Percentiles rank a stretch among this genome's conserved stretches.
phyloP scores from a whole-genome alignment of 345 rosid genomes.

The Dovyalis caffra region DNA sequence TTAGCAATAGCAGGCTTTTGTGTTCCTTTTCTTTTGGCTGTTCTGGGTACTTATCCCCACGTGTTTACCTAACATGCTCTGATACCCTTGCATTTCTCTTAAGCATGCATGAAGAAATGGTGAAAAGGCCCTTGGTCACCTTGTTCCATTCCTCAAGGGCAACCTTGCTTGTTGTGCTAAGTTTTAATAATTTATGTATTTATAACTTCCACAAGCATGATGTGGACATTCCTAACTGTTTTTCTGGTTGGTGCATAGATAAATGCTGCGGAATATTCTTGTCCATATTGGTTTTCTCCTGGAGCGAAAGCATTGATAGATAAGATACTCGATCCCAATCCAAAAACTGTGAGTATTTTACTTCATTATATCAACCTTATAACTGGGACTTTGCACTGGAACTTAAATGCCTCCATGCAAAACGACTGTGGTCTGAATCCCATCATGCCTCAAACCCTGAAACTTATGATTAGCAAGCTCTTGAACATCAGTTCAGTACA shows the following conservation, averaged over 20 bases:
- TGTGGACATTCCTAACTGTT: slow-evolving; percentile 14
- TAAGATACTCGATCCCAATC: slow-evolving; percentile 73
- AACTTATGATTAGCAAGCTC: background rate
- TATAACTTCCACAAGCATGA: slow-evolving; percentile 6
- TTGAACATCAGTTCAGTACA: background rate
- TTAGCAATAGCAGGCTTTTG: background rate
- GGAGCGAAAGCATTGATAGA: slow-evolving; percentile 63
- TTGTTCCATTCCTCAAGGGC: background rate
- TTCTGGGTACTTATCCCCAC: background rate
- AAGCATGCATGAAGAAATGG: background rate
- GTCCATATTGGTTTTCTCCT: slow-evolving; percentile 82
- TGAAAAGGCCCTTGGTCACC: background rate
- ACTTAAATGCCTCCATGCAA: background rate
- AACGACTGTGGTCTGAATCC: background rate
- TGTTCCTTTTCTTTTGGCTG: background rate
- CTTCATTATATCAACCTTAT: slow-evolving; percentile 8
- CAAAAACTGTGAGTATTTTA: slow-evolving; percentile 69
- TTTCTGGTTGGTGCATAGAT: slow-evolving; percentile 44
- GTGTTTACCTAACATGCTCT: background rate
- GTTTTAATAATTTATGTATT: slow-evolving; percentile 2
- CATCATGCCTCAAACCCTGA: background rate
- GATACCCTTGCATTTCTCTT: background rate
- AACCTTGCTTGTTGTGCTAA: slow-evolving; percentile 4
- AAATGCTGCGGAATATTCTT: slow-evolving; percentile 71
- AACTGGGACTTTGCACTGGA: background rate